Conservation (phyloP, 2,329 filamentous ascomycete genomes). For the Pseudogymnoascus sp. region DNA sequence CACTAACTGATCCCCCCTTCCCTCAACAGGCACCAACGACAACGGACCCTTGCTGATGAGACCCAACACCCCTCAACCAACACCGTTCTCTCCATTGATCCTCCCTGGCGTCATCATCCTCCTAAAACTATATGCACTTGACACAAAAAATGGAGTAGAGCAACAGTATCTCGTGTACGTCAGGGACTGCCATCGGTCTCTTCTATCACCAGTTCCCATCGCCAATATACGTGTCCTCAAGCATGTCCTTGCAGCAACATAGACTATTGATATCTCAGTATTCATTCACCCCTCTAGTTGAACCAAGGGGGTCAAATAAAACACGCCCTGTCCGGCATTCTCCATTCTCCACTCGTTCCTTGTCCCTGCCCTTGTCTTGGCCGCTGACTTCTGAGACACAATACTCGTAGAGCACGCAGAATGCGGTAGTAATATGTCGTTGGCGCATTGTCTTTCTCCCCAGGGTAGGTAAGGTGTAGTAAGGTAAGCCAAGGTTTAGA, state of each 20-base stretch:
- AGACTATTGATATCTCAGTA: background rate
- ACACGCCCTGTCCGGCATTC: constrained; percentile 1
- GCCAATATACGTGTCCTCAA: background rate
- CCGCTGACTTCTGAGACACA: constrained; percentile 6
- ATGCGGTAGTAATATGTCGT: background rate
- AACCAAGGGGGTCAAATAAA: constrained; percentile 5
- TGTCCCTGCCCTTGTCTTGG: constrained; percentile 7
- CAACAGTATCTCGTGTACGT: background rate
- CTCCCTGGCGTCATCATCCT: constrained; percentile 2
- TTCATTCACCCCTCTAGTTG: background rate
- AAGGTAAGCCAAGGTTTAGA: background rate
- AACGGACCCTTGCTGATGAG: constrained; percentile 6
- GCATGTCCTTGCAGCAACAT: background rate
- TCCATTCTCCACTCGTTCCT: constrained; percentile 2
- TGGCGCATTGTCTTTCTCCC: background rate
- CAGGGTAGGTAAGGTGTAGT: background rate
- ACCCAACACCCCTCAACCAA: constrained; percentile 8
- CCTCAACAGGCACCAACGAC: constrained; percentile 6
- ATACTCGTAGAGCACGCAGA: background rate
- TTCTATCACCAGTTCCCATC: background rate
- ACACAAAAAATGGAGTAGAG: constrained; percentile 7
- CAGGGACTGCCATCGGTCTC: background rate
- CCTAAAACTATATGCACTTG: background rate
- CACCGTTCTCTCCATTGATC: background rate
- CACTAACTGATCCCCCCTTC: background rate